A percentile compares a stretch with the other conserved stretches of the same genome.
Evolutionary conservation across 1,284 basidiomycete genomes (phyloP).

Genomic region (Athelia psychrophila): DNA sequence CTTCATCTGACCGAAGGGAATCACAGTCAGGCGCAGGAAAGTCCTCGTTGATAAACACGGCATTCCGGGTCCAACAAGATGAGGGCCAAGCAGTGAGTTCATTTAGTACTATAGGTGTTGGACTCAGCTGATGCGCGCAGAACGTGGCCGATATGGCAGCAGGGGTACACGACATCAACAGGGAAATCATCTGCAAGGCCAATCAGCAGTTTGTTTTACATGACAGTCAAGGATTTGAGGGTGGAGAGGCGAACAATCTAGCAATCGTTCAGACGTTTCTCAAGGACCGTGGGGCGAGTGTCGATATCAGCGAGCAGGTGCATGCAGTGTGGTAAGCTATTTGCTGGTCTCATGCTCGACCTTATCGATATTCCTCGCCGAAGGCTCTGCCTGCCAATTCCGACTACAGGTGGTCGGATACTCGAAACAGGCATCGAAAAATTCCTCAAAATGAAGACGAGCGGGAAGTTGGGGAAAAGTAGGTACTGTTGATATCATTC

Average conservation of each 20-base stretch:
- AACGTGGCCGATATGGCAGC: slow-evolving; percentile 1
- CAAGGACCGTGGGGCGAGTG: neutral
- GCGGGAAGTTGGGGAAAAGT: neutral
- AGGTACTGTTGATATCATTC: neutral
- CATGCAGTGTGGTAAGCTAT: neutral
- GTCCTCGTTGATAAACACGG: slow-evolving; percentile 10
- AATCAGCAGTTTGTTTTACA: slow-evolving; percentile 25
- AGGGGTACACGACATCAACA: slow-evolving; percentile 18
- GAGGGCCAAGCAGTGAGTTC: neutral
- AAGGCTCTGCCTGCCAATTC: neutral
- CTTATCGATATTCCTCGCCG: neutral
- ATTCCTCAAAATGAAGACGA: neutral
- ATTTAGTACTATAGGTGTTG: neutral
- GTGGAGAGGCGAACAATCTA: slow-evolving; percentile 16
- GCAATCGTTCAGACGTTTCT: slow-evolving; percentile 17
- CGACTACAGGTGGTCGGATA: neutral
- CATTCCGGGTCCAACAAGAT: slow-evolving; percentile 4
- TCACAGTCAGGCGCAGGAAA: slow-evolving; percentile 10
- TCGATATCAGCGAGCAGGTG: neutral
- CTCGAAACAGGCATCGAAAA: neutral
- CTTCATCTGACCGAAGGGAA: neutral
- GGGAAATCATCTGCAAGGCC: slow-evolving; percentile 12
- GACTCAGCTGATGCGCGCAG: neutral
- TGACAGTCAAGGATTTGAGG: slow-evolving; percentile 26
- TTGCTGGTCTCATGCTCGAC: neutral